Evolutionary conservation across 1,284 basidiomycete species (phyloP).

Genomic region (Puccinia polysora): DNA sequence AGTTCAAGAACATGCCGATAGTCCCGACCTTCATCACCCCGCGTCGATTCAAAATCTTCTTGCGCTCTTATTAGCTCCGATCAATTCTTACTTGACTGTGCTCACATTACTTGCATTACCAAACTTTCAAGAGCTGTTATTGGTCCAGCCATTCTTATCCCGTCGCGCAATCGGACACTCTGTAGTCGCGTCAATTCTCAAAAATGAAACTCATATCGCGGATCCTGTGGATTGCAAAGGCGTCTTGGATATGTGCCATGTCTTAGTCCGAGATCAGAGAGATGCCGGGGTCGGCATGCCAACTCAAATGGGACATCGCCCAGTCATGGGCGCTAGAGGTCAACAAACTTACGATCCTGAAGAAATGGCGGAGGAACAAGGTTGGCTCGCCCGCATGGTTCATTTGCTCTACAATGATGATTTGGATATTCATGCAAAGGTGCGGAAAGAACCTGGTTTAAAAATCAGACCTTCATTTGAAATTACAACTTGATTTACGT

Average conservation of each 20-base stretch:
- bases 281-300: slow-evolving; percentile 59
- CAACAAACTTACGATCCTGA: slow-evolving; percentile 62
- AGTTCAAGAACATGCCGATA: slow-evolving; percentile 74
- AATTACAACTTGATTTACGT: no score
- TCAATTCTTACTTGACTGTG: slow-evolving; percentile 87
- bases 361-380: slow-evolving; percentile 91
- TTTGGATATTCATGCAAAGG: slow-evolving; percentile 78
- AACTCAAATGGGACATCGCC: slow-evolving; percentile 44
- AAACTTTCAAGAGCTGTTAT: slow-evolving; percentile 73
- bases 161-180: slow-evolving; percentile 84
- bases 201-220: slow-evolving; percentile 89
- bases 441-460: no score
- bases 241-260: slow-evolving; percentile 80
- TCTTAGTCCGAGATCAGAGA: slow-evolving; percentile 80
- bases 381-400: slow-evolving; percentile 92
- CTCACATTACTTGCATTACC: slow-evolving; percentile 88
- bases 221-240: slow-evolving; percentile 84
- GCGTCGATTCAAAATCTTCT: slow-evolving; percentile 83
- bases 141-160: slow-evolving; percentile 77
- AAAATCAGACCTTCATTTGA: no score
- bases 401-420: slow-evolving; percentile 83
- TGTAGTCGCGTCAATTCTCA: slow-evolving; percentile 81
- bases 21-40: slow-evolving; percentile 77
- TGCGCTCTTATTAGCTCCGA: slow-evolving; percentile 78
- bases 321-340: slow-evolving; percentile 21